Conservation (phyloP, 345 rosid species). For the Pseudoturritis turrita region DNA sequence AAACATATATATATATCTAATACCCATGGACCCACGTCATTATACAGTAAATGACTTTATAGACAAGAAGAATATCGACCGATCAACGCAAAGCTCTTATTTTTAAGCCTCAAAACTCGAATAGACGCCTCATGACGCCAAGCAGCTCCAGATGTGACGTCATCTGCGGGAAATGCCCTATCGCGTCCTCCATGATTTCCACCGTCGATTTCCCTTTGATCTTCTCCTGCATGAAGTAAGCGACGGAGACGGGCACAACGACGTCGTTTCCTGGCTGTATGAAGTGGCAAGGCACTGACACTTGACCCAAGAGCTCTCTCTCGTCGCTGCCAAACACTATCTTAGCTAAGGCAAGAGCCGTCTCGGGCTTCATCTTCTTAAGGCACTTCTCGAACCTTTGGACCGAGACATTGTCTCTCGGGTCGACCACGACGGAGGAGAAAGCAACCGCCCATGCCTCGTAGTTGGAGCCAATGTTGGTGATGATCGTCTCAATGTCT, state of each 20-base stretch:
- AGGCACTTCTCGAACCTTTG: constrained; percentile 35
- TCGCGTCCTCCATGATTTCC: constrained; percentile 40
- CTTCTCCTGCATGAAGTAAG: constrained; percentile 58
- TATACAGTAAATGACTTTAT: background rate
- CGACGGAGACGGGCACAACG: constrained; percentile 53
- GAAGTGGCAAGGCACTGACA: constrained; percentile 51
- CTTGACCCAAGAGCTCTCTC: constrained; percentile 45
- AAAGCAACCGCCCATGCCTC: constrained; percentile 48
- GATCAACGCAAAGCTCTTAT: background rate
- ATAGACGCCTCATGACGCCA: constrained; percentile 35
- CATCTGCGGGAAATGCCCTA: constrained; percentile 75
- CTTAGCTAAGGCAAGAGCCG: constrained; percentile 56
- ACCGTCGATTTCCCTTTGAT: constrained; percentile 52
- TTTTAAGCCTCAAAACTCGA: constrained; percentile 32
- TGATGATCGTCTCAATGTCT: constrained; percentile 40
- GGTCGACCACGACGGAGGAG: constrained; percentile 39
- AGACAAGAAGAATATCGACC: background rate
- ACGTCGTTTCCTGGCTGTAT: constrained; percentile 48
- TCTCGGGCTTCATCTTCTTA: constrained; percentile 48
- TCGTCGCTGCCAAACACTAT: constrained; percentile 56
- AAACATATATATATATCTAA: constrained; percentile 7
- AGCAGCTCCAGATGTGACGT: constrained; percentile 55
- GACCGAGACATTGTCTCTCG: constrained; percentile 36
- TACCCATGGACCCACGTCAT: background rate
- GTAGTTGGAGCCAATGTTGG: constrained; percentile 45